Evolutionary conservation across 805 yeast species (phyloP), one percentile per base, ranked within the genome.

Genomic region (Clavispora asparagi): DNA sequence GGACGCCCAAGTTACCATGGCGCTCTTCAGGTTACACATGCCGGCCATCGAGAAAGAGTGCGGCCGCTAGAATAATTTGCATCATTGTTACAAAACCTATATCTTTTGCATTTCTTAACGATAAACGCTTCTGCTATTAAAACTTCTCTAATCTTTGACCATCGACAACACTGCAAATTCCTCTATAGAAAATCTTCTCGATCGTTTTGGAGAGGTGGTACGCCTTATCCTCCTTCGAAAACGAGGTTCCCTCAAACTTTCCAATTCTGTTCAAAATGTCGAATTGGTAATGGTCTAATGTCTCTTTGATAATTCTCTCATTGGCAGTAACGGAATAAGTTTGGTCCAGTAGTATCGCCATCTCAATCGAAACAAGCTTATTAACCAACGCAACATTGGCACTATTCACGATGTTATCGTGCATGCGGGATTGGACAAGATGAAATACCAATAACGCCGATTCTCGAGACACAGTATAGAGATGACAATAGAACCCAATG

Each of bases 1-100:
- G 59, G 97, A 90, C 68, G 96, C 97, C 0, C 79, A 79, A 57
- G 91, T 91, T 1, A 82, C 96, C 0, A 91, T 90, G 96, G 62
- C 83, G 49, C 64, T 90, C n/a, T 90, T 81, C 59, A 76, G 86
- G 49, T 59, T 77, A 43, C 76, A 79, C 51, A 83, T 79, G 58
- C 71, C 68, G 44, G 87, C 79, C 44, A 83, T 87, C 57, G 94
- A 83, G 53, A 67, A 65, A 39, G 36, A 31, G 43, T 23, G 30
- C 8, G 25, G 26, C 25, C 37, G 37, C 10, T 33, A 33, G 17
- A 11, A 16, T 14, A 16, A 16, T 14, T 16, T 33, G 37, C 37
- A 33, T 33, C 23, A 11, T 6, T 7, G 17, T 33, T 17, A 8
- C 37, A 33, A 33, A 31, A n/a, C 17, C 13, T 33, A 33, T 16